Evolutionary conservation across 108 stramenopile genomes (phyloP).

Genomic region (Schizochytrium sp.): DNA sequence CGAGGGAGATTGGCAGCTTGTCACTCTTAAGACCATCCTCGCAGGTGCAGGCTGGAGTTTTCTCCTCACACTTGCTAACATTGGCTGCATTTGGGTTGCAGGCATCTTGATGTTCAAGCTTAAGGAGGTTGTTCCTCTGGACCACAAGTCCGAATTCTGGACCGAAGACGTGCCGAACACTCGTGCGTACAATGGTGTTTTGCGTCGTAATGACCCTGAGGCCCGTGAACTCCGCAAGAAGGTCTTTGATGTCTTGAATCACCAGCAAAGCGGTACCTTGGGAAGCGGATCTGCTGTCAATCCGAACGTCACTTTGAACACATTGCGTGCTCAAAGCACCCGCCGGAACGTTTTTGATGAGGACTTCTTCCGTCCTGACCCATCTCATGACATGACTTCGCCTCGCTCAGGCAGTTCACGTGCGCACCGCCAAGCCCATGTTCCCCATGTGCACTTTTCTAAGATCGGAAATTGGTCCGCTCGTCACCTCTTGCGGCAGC

Average conservation of each 20-base stretch:
- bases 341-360: constrained; percentile 31
- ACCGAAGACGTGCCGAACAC: constrained; percentile 51
- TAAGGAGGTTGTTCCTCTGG: constrained; percentile 61
- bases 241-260: not conserved
- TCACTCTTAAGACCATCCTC: not conserved
- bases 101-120: constrained; percentile 77
- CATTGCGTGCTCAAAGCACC: not conserved
- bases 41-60: constrained; percentile 67
- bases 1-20: not conserved
- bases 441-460: no score
- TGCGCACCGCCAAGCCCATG: no score
- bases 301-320: not conserved
- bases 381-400: no score
- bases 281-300: not conserved
- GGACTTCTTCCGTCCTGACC: not conserved
- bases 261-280: not conserved
- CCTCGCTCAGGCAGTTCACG: no score
- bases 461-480: no score
- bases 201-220: constrained; percentile 50
- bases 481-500: no score
- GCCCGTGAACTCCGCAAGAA: constrained; percentile 32
- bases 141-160: constrained; percentile 57
- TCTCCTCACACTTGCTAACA: constrained; percentile 80
- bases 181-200: constrained; percentile 43
- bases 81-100: constrained; percentile 78